phyloP scores from a whole-genome alignment of 345 rosid genomes.

The Psidium friedrichsthalianum region DNA sequence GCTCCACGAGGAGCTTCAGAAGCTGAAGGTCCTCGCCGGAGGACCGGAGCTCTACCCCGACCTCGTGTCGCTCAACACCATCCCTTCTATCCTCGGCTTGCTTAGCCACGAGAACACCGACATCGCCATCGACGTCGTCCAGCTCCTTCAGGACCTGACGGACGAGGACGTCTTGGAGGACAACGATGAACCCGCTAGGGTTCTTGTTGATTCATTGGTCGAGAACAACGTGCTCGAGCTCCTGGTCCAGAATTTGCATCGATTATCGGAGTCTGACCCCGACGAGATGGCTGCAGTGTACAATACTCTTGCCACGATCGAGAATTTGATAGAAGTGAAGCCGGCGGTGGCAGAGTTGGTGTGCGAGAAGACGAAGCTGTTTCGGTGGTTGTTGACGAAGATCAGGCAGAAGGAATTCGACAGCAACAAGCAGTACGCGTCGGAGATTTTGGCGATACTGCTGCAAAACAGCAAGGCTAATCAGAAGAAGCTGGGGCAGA shows the following conservation, averaged over 20 bases:
- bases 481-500: constrained; percentile 85
- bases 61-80: constrained; percentile 52
- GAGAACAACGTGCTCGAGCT: constrained; percentile 87
- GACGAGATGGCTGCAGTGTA: constrained; percentile 82
- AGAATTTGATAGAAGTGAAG: constrained; percentile 90
- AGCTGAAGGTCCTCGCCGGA: constrained; percentile 83
- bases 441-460: constrained; percentile 88
- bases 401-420: constrained; percentile 81
- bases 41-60: constrained; percentile 94
- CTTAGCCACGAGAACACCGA: constrained; percentile 82
- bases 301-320: constrained; percentile 63
- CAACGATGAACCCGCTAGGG: constrained; percentile 73
- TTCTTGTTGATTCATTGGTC: constrained; percentile 53
- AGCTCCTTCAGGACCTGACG: constrained; percentile 79
- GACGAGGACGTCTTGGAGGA: constrained; percentile 89
- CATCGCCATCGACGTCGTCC: constrained; percentile 82
- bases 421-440: constrained; percentile 81
- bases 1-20: constrained; percentile 81
- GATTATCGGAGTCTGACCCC: constrained; percentile 65
- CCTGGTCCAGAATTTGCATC: constrained; percentile 79
- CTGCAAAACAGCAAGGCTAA: constrained; percentile 73
- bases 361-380: constrained; percentile 75
- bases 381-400: constrained; percentile 74
- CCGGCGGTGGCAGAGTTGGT: constrained; percentile 80
- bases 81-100: constrained; percentile 77